Conservation (phyloP, 2,329 filamentous ascomycete species). For the Keithomyces neogunnii region DNA sequence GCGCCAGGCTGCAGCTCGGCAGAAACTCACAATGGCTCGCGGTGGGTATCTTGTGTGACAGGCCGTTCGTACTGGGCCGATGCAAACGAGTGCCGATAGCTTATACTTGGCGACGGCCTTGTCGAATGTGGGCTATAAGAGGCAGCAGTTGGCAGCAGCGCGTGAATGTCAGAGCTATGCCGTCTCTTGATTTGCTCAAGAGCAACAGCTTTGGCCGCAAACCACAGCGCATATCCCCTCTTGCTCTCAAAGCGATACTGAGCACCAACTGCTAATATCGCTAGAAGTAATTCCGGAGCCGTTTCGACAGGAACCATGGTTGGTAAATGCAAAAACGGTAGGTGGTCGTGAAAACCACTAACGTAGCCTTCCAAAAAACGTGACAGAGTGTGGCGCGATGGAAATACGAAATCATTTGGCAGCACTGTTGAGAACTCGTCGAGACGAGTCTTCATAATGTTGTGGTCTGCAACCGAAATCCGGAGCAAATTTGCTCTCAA, state of each 20-base stretch:
- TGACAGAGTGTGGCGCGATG: constrained; percentile 59
- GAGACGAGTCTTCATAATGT: constrained; percentile 47
- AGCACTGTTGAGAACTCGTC: constrained; percentile 53
- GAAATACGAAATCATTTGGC: constrained; percentile 56
- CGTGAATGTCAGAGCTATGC: constrained; percentile 48
- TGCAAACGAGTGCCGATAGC: constrained; percentile 50
- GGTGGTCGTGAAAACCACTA: constrained; percentile 52
- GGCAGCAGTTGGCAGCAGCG: constrained; percentile 45
- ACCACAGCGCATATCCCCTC: constrained; percentile 52
- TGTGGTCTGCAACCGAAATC: constrained; percentile 47
- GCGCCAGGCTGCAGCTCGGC: not conserved
- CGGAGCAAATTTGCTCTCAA: constrained; percentile 29
- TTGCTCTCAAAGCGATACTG: constrained; percentile 57
- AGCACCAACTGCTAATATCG: constrained; percentile 58
- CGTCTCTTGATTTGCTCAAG: constrained; percentile 50
- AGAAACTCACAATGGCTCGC: constrained; percentile 50
- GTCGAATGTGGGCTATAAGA: constrained; percentile 54
- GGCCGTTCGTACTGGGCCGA: constrained; percentile 49
- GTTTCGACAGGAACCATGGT: constrained; percentile 55
- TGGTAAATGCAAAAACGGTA: constrained; percentile 57
- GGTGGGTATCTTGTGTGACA: constrained; percentile 48
- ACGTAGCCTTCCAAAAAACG: constrained; percentile 64
- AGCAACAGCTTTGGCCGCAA: constrained; percentile 49
- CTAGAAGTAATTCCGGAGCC: constrained; percentile 60
- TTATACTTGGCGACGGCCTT: constrained; percentile 47